Percentiles rank a stretch among this genome's conserved stretches.
Conservation (phyloP, 139 green algal genomes). For the Mesostigma viride region DNA sequence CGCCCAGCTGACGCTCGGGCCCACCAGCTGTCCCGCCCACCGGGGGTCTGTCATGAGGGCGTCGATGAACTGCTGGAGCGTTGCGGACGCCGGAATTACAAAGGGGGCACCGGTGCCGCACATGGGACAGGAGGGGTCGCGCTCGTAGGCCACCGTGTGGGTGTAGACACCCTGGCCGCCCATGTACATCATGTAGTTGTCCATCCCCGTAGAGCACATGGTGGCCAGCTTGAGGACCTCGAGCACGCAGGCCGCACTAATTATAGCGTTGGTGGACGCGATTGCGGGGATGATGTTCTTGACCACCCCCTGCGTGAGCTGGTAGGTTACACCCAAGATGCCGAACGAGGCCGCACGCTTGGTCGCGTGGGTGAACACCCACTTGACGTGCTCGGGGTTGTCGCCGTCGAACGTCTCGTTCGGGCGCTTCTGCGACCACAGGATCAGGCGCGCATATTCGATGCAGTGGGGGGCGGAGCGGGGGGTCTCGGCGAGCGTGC, state of each 20-base stretch:
- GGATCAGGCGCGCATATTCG: conserved; percentile 93
- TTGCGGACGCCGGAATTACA: conserved; percentile 25
- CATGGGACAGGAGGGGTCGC: conserved; percentile 66
- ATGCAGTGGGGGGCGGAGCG: conserved; percentile 89
- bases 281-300: conserved; percentile 99
- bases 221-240: conserved; percentile 93
- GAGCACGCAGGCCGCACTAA: conserved; percentile 76
- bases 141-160: conserved; percentile 82
- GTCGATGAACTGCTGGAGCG: conserved; percentile 63
- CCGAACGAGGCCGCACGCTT: conserved; percentile 54
- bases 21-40: conserved; percentile 47
- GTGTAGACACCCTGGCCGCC: conserved; percentile 88
- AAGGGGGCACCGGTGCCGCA: conserved; percentile 77
- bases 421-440: conserved; percentile 65
- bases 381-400: conserved; percentile 89
- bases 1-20: conserved; percentile 65
- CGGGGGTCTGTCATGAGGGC: conserved; percentile 42
- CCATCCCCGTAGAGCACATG: conserved; percentile 51
- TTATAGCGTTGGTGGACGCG: conserved; percentile 94
- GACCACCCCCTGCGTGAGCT: conserved; percentile 64
- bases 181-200: conserved; percentile 99
- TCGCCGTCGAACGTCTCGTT: conserved; percentile 87
- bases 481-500: conserved; percentile 75
- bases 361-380: conserved; percentile 71
- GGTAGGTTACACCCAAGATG: conserved; percentile 56